Percentiles rank a stretch among this genome's conserved stretches.
These are phyloP conservation scores for Neurospora sp. DNA, from an alignment of 495 filamentous ascomycete genomes.

Conservation along the genomic window DNA sequence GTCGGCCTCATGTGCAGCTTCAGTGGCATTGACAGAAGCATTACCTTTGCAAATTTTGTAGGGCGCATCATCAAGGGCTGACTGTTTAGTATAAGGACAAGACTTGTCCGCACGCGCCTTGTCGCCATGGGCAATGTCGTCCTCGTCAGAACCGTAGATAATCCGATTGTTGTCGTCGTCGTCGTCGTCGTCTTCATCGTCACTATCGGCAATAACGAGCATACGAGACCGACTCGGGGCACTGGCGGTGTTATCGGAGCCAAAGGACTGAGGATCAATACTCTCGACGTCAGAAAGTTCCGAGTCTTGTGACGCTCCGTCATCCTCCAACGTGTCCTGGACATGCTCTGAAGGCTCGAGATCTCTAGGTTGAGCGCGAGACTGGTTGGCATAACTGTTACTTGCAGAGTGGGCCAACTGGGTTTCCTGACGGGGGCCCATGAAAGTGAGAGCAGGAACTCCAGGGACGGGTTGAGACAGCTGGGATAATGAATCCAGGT, in stretches of 20 bases:
- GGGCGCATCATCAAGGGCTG: not conserved
- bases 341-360: not conserved
- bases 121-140: not conserved
- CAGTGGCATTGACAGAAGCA: not conserved
- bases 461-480: not conserved
- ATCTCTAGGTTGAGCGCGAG: not conserved
- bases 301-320: not conserved
- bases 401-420: not conserved
- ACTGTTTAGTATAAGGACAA: not conserved
- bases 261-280: not conserved
- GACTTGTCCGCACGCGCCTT: not conserved
- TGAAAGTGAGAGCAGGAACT: not conserved
- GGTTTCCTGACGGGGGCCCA: not conserved
- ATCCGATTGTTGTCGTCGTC: not conserved
- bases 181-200: not conserved
- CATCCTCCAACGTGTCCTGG: not conserved
- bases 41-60: constrained; percentile 7
- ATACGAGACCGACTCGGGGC: not conserved
- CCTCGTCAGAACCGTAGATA: not conserved
- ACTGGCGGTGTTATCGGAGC: not conserved
- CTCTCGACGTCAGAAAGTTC: not conserved
- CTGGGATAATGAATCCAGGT: not conserved
- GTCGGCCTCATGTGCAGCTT: not conserved
- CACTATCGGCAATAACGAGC: not conserved
- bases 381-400: not conserved